Percentiles rank a stretch among this genome's conserved stretches.
Evolutionary conservation across 2,329 filamentous ascomycete species (phyloP).

Genomic region (Trichophyton equinum): DNA sequence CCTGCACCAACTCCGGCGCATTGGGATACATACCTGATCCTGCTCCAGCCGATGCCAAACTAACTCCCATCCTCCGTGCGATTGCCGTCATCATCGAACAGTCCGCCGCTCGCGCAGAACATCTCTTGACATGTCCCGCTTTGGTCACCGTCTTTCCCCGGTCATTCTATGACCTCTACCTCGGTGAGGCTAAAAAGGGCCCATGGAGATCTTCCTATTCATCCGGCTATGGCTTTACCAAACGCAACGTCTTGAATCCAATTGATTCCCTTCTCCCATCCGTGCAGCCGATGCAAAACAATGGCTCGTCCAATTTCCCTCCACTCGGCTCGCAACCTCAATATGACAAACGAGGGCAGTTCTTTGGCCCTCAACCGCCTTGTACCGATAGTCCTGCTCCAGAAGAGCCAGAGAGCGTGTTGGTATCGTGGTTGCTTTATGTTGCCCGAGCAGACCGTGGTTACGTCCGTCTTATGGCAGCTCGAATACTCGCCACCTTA

Average conservation of each 20-base stretch:
- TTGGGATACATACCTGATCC: constrained; percentile 48
- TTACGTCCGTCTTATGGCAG: constrained; percentile 53
- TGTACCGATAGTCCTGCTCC: constrained; percentile 25
- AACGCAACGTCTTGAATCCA: constrained; percentile 39
- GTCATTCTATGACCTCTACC: constrained; percentile 39
- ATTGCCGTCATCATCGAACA: constrained; percentile 63
- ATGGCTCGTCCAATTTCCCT: constrained; percentile 38
- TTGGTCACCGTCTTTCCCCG: constrained; percentile 58
- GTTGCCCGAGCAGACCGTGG: constrained; percentile 34
- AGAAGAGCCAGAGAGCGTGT: constrained; percentile 55
- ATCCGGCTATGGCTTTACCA: constrained; percentile 38
- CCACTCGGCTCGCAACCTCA: constrained; percentile 37
- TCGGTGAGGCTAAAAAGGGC: constrained; percentile 32
- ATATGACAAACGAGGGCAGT: constrained; percentile 26
- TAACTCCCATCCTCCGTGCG: constrained; percentile 63
- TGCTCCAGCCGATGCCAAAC: constrained; percentile 45
- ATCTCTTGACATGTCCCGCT: constrained; percentile 55
- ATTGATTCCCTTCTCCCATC: constrained; percentile 55
- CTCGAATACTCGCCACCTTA: constrained; percentile 55
- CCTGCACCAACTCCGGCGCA: constrained; percentile 43
- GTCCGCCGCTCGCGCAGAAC: constrained; percentile 64
- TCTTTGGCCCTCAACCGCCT: constrained; percentile 25
- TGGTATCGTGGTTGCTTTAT: constrained; percentile 59
- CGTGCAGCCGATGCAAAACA: constrained; percentile 25
- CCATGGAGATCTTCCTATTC: constrained; percentile 44